Percentiles rank a stretch among this genome's conserved stretches.
phyloP scores from a whole-genome alignment of 2,329 filamentous ascomycete genomes.

The Diaporthe citrichinensis region DNA sequence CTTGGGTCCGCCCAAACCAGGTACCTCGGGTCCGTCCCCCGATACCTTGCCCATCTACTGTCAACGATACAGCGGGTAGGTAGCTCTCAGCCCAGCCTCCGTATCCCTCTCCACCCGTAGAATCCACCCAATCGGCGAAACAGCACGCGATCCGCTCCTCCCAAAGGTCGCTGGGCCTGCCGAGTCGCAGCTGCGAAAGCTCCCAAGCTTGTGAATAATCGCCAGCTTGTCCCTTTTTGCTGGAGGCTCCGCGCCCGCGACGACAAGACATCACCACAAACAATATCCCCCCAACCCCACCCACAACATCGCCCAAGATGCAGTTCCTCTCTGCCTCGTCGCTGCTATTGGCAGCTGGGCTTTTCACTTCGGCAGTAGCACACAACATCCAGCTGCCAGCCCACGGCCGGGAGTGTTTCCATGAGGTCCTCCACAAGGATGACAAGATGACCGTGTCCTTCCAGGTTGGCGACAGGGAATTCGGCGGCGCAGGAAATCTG shows the following conservation, averaged over 20 bases:
- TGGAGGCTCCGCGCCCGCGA: conserved; percentile 19
- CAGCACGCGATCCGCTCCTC: conserved; percentile 32
- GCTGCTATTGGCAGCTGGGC: conserved; percentile 61
- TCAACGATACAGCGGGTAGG: neutral
- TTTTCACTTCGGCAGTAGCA: conserved; percentile 76
- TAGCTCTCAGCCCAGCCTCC: conserved; percentile 26
- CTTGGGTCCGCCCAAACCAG: conserved; percentile 1
- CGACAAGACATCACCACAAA: conserved; percentile 36
- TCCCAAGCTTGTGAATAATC: conserved; percentile 40
- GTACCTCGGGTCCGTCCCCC: conserved; percentile 15
- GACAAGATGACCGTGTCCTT: conserved; percentile 99
- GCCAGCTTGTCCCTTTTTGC: conserved; percentile 40
- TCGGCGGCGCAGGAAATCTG: conserved; percentile 92
- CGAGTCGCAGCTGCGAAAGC: conserved; percentile 37
- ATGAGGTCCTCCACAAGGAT: conserved; percentile 91
- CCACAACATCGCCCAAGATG: conserved; percentile 52
- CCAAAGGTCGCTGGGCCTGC: conserved; percentile 33
- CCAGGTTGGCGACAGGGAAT: conserved; percentile 97
- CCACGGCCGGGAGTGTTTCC: conserved; percentile 97
- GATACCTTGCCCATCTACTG: neutral
- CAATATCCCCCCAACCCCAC: conserved; percentile 34
- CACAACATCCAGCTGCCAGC: conserved; percentile 97
- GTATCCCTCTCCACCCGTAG: conserved; percentile 30
- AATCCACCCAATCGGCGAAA: conserved; percentile 25
- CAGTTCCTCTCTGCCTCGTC: conserved; percentile 58